Evolutionary conservation across 2,329 filamentous ascomycete species (phyloP), one percentile per base, ranked within the genome.

Genomic region (Cytospora piceae): DNA sequence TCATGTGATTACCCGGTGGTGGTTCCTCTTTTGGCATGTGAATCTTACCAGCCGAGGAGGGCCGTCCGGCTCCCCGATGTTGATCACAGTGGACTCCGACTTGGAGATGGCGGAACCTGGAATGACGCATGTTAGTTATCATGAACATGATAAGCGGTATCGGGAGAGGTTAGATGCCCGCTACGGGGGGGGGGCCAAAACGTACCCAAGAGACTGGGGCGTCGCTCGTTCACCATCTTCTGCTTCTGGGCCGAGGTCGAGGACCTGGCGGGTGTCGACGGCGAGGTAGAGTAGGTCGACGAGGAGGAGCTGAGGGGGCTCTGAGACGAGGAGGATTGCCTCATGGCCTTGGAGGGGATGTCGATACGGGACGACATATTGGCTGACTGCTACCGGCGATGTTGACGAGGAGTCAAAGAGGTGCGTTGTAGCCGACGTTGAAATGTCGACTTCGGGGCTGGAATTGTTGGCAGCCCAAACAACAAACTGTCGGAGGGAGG

Each of bases 71-170:
- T 90, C 86, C 52, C 89, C 90, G 70, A 94, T 87, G 75, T 93
- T 91, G 76, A 94, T 87, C 56, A 93, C 90, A n/a, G 89, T 93
- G 73, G 90, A 90, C 77, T 93, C 90, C 71, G 90, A 85, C 75
- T 91, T 88, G 54, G 87, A 87, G 68, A 94, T 82, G 22, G 90
- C 89, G 52, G 87, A 85, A 76, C 90, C 90, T 93, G 70, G 31
- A 31, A 67, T 63, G 66, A 63, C 64, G 59, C 67, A 64, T 54
- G 54, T 69, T 69, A 60, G 73, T 64, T 54, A 65, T 63, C 34
- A 53, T 55, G 55, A 12, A 58, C 51, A 46, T 37, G 55, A 46
- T 51, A 57, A 37, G 42, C 34, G 42, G 52, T 53, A 49, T 32
- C 12, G 42, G 37, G 31, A 37, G 22, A 17, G 53, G 53, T 32